Evolutionary conservation across 306 rosid genomes (phyloP).

Genomic region (Ochetophila trinervis): DNA sequence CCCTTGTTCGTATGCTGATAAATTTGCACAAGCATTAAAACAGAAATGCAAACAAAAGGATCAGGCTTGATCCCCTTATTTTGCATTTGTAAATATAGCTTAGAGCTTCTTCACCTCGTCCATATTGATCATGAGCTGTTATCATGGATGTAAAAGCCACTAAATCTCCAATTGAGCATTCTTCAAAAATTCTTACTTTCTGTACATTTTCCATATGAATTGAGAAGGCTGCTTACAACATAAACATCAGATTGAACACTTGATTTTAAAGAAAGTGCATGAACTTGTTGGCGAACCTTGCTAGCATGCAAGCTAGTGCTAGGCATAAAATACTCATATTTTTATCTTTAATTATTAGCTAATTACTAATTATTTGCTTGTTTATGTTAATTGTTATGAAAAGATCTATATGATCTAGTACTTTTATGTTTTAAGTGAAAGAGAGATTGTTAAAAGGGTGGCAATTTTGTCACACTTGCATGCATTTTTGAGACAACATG

Average conservation of each 20-base stretch:
- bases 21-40: conserved; percentile 76
- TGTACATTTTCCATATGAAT: conserved; percentile 71
- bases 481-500: too few species aligned
- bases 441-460: too few species aligned
- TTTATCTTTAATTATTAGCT: too few species aligned
- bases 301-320: conserved; percentile 53
- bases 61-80: conserved; percentile 52
- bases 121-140: conserved; percentile 76
- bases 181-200: conserved; percentile 59
- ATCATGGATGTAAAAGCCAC: conserved; percentile 91
- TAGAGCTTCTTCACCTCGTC: conserved; percentile 76
- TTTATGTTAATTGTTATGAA: too few species aligned
- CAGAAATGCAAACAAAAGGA: conserved; percentile 79
- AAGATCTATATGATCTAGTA: too few species aligned
- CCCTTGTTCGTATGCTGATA: conserved; percentile 86
- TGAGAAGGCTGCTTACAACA: conserved; percentile 81
- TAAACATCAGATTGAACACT: conserved; percentile 63
- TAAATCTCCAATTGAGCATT: conserved; percentile 63
- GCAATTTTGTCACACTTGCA: too few species aligned
- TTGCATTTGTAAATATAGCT: conserved; percentile 72
- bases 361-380: too few species aligned
- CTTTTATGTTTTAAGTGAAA: too few species aligned
- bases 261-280: conserved; percentile 62
- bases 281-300: conserved; percentile 57
- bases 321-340: too few species aligned